Evolutionary conservation across 139 green algal genomes (phyloP).

Genomic region (Haematococcus lacustris): DNA sequence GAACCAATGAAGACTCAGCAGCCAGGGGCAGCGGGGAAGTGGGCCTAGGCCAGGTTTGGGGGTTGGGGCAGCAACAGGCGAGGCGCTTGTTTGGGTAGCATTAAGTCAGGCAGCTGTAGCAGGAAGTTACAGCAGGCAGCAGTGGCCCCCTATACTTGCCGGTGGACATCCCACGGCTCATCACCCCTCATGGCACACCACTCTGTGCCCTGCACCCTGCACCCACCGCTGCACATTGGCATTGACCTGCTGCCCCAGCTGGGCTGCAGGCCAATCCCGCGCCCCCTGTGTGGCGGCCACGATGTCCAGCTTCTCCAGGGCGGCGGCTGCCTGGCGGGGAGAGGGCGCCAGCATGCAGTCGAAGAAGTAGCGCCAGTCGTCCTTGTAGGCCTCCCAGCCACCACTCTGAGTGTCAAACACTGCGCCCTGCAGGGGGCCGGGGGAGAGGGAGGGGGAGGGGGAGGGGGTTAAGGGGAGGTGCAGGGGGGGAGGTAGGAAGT

Average conservation of each 20-base stretch:
- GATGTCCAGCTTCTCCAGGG: constrained; percentile 73
- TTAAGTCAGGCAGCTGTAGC: no score
- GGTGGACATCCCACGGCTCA: neutral
- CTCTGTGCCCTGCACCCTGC: neutral
- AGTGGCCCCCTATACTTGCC: neutral
- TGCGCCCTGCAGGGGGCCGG: neutral
- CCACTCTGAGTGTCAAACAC: constrained; percentile 26
- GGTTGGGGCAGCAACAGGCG: no score
- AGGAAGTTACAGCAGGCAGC: neutral
- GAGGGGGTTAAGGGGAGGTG: neutral
- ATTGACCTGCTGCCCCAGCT: neutral
- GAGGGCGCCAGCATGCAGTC: constrained; percentile 81
- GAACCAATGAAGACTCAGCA: neutral
- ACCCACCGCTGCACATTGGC: neutral
- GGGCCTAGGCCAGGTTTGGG: no score
- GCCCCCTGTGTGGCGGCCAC: constrained; percentile 7
- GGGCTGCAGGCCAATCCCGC: neutral
- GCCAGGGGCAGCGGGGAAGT: neutral
- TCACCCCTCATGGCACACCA: neutral
- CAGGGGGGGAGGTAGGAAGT: no score
- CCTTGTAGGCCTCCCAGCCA: constrained; percentile 67
- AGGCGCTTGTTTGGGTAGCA: neutral
- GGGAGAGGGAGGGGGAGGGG: no score
- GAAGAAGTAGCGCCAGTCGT: constrained; percentile 88
- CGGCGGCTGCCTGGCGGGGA: constrained; percentile 29